Evolutionary conservation across 805 yeast species (phyloP), one percentile per base, ranked within the genome.

Genomic region (Saccharomyces kudriavzevii): DNA sequence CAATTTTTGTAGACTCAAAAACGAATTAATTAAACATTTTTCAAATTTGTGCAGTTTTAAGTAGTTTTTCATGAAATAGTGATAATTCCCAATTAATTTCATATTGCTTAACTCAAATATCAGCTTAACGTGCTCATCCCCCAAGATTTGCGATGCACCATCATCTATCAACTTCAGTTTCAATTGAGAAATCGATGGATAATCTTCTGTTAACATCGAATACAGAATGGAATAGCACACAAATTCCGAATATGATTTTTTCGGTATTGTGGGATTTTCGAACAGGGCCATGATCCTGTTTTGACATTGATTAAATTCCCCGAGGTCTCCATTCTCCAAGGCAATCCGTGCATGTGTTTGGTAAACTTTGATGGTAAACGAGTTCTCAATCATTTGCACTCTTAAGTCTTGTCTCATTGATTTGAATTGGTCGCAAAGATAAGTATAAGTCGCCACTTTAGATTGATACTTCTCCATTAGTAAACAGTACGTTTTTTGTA

Each of bases 241-340:
- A 62, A 88, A 89, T 64, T 91, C 97, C 13, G 73, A 66, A 10
- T 74, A 71, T 3, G 66, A 59, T 27, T 60, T 63, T 30, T 59
- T 60, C 17, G 43, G 43, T n/a, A 71, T 65, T 8, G 70, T 68
- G 5, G 73, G 72, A 25, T 62, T 60, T 27, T 74, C 78, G 64
- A 85, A 91, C 25, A 91, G 72, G 47, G 78, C 74, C 57, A 80
- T 80, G 50, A 94, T 71, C 61, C 89, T 89, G 14, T 95, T 82
- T 68, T 87, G 96, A 67, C 98, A 94, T 68, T 92, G 97, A 71
- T 94, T 94, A 68, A 87, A 90, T 68, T 94, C 98, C 9, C 97
- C 97, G 57, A 92, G 71, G 68, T 92, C 99, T 45, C 80, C 77
- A 64, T 86, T 84, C 60, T 83, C 86, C 40, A 92, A 77, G 0